Conservation (phyloP, 2,329 filamentous ascomycete genomes). For the Penicillium capsulatum region DNA sequence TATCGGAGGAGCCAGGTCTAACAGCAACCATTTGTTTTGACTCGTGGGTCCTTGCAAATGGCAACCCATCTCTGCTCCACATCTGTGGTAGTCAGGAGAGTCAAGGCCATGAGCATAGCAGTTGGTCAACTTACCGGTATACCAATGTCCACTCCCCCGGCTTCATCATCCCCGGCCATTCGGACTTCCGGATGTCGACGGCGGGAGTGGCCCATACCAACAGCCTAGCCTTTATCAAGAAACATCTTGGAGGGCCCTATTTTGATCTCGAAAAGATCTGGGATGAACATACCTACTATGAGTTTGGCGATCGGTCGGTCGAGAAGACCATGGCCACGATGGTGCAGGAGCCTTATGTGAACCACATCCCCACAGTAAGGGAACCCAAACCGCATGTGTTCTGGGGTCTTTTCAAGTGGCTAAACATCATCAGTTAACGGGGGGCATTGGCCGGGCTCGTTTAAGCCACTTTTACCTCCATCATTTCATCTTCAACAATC, state of each 20-base stretch:
- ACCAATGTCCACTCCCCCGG: conserved; percentile 40
- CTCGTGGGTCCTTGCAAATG: conserved; percentile 8
- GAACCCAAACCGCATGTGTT: background rate
- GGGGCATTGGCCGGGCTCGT: conserved; percentile 62
- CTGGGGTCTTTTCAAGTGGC: conserved; percentile 1
- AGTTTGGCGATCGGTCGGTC: conserved; percentile 66
- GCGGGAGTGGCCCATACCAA: conserved; percentile 64
- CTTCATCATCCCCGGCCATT: conserved; percentile 51
- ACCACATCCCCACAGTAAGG: conserved; percentile 66
- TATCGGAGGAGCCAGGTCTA: conserved; percentile 1
- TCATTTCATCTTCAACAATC: conserved; percentile 72
- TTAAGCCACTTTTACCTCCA: conserved; percentile 66
- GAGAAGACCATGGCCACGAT: conserved; percentile 76
- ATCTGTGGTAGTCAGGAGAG: conserved; percentile 7
- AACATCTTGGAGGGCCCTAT: conserved; percentile 57
- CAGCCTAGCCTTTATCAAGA: conserved; percentile 62
- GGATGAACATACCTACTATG: conserved; percentile 71
- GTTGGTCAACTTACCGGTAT: conserved; percentile 39
- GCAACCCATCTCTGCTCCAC: conserved; percentile 16
- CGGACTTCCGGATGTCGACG: conserved; percentile 50
- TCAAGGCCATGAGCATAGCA: background rate
- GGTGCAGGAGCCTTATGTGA: conserved; percentile 75
- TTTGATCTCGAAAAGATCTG: conserved; percentile 71
- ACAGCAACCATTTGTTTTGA: conserved; percentile 20
- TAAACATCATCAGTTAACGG: conserved; percentile 49